Evolutionary conservation across 352 stramenopile species (phyloP).

Genomic region (Globisporangium heterothallicum): DNA sequence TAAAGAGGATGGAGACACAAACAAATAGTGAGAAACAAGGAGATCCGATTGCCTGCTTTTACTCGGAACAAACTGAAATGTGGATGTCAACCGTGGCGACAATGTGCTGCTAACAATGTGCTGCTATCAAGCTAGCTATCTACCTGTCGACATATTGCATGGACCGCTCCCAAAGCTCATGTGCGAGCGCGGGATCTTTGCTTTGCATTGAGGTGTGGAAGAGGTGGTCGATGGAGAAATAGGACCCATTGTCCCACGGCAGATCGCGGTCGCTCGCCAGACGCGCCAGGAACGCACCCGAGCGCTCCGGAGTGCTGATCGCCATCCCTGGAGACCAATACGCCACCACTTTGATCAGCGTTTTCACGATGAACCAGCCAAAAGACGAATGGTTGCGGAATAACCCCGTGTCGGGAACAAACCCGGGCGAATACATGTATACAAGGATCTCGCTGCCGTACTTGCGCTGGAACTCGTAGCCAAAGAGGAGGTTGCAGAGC

Average conservation of each 20-base stretch:
- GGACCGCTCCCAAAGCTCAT: constrained; percentile 30
- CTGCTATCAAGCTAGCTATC: background rate
- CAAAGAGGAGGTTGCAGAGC: constrained; percentile 41
- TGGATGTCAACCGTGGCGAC: too few species aligned
- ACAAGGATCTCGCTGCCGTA: constrained; percentile 19
- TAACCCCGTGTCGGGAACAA: constrained; percentile 30
- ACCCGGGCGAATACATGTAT: constrained; percentile 32
- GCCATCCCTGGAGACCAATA: constrained; percentile 16
- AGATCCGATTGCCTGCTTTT: too few species aligned
- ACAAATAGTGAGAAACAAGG: too few species aligned
- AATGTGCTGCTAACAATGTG: background rate
- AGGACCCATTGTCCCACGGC: constrained; percentile 27
- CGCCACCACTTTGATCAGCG: constrained; percentile 20
- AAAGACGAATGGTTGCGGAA: constrained; percentile 29
- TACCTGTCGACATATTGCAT: constrained; percentile 7
- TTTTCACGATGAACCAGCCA: constrained; percentile 23
- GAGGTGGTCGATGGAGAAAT: constrained; percentile 33
- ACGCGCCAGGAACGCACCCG: constrained; percentile 24
- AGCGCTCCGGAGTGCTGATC: constrained; percentile 26
- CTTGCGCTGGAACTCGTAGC: constrained; percentile 29
- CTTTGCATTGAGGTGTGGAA: constrained; percentile 24
- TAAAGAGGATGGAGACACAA: too few species aligned
- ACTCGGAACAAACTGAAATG: too few species aligned
- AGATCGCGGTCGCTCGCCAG: constrained; percentile 27
- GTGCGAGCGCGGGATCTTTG: constrained; percentile 21